Conservation (phyloP, 1,139 yeast species). For the Blastobotrys persicus region DNA sequence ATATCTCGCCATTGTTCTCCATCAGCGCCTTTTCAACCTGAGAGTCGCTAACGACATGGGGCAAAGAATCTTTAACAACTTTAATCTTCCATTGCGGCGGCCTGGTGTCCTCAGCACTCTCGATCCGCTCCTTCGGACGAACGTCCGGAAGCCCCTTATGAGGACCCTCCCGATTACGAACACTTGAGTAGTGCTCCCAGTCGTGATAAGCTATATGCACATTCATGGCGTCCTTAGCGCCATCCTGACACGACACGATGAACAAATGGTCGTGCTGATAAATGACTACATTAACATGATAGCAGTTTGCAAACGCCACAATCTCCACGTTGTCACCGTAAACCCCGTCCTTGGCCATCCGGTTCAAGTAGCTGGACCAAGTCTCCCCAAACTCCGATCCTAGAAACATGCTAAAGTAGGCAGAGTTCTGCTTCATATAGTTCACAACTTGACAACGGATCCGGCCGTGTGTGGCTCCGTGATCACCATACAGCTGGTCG, state of each 20-base stretch:
- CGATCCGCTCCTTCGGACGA: slow-evolving; percentile 21
- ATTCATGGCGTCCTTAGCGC: slow-evolving; percentile 15
- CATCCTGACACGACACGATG: slow-evolving; percentile 30
- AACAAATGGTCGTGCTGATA: slow-evolving; percentile 41
- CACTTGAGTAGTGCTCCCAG: slow-evolving; percentile 46
- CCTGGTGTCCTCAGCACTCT: slow-evolving; percentile 9
- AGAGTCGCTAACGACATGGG: slow-evolving; percentile 22
- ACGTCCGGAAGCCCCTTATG: slow-evolving; percentile 39
- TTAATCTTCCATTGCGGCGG: slow-evolving; percentile 35
- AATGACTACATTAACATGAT: slow-evolving; percentile 35
- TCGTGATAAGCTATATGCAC: slow-evolving; percentile 43
- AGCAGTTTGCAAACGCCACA: slow-evolving; percentile 41
- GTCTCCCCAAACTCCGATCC: slow-evolving; percentile 34
- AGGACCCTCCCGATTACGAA: slow-evolving; percentile 40
- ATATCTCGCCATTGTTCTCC: slow-evolving; percentile 25
- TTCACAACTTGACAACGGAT: slow-evolving; percentile 36
- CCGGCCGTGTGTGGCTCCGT: slow-evolving; percentile 32
- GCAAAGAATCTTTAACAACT: slow-evolving; percentile 30
- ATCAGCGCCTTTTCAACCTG: slow-evolving; percentile 22
- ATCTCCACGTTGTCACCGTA: slow-evolving; percentile 45
- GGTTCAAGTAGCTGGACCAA: slow-evolving; percentile 36
- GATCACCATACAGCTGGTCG: slow-evolving; percentile 42
- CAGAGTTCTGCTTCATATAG: slow-evolving; percentile 34
- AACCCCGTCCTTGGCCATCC: slow-evolving; percentile 41
- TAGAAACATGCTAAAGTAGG: slow-evolving; percentile 34